Base-by-base conservation (phyloP, 2,329 filamentous ascomycete species). In the Pseudocercospora pini-densiflorae region DNA sequence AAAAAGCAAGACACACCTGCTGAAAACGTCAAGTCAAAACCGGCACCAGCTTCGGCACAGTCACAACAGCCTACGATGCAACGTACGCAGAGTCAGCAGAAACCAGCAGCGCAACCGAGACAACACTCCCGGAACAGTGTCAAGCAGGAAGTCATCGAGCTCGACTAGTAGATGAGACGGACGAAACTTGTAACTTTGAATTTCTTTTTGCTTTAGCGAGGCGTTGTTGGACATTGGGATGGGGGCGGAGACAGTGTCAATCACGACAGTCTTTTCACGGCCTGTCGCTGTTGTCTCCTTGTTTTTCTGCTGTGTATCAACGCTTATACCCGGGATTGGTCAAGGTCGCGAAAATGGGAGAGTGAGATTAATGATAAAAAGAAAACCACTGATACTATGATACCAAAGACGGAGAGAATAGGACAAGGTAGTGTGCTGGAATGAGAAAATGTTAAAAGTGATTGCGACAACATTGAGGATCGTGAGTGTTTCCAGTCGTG, bases 71-170 rank as follows among this genome's bases (percentile, higher is more conserved):
- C 47, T 7, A 19, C 63, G 14, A 45, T 53, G 36, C 65, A 68
- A 24, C 66, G 64, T 40, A 67, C 62, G 45, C 53, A 55, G 23
- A 27, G 27, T 3, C 51, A 55, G 16, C 51, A 55, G 40, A 40
- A n/a, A 21, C 45, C 45, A 31, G 14, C 55, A 23, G 19, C 65
- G 33, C 65, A 67, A 24, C 31, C 45, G 12, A 61, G 54, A 54
- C 45, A 58, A n/a, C 57, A 57, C 24, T 63, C 61, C 31, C 60
- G 62, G 21, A 49, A 58, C 9, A 62, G 68, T 29, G 54, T 62
- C 29, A 68, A 70, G 65, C 67, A 73, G 63, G 72, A 75, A 51
- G 61, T 74, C 61, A 75, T 75, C 55, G 71, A 71, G 64, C 70
- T 75, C 21, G 73, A 75, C 54, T 75, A 75, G 70, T 16, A 5